Percentiles rank a stretch among this genome's conserved stretches.
Evolutionary conservation across 345 rosid species (phyloP).

Genomic region (Boechera divaricarpa): DNA sequence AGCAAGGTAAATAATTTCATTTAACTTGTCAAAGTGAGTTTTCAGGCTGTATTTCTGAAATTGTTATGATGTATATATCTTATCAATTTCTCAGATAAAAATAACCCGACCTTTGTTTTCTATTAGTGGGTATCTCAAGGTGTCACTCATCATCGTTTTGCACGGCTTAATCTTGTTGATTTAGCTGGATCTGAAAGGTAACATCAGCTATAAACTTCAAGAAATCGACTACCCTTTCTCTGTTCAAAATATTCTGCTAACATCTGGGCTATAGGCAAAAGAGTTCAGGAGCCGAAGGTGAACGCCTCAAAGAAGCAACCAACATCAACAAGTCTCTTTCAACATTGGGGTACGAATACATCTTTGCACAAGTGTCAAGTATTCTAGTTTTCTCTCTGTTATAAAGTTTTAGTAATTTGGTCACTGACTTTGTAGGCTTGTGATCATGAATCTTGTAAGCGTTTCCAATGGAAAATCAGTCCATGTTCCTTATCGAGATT

Average conservation of each 20-base stretch:
- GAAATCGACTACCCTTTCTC: neutral
- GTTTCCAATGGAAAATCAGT: constrained; percentile 93
- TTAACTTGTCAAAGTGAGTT: constrained; percentile 26
- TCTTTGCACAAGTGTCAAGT: constrained; percentile 17
- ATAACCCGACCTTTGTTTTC: constrained; percentile 13
- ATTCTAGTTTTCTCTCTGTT: constrained; percentile 18
- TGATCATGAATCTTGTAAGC: constrained; percentile 96
- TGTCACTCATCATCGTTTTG: constrained; percentile 93
- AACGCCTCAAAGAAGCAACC: constrained; percentile 98
- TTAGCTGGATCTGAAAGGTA: constrained; percentile 99
- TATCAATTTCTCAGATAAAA: constrained; percentile 9
- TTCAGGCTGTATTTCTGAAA: neutral
- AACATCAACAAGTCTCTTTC: constrained; percentile 98
- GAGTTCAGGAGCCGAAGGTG: constrained; percentile 99
- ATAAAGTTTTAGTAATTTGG: constrained; percentile 19
- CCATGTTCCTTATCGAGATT: constrained; percentile 98
- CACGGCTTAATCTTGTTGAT: constrained; percentile 96
- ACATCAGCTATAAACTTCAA: neutral
- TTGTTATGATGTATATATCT: neutral
- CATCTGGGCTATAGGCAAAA: constrained; percentile 67
- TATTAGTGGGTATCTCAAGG: constrained; percentile 97
- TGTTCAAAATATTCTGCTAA: constrained; percentile 28
- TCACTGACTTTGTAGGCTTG: constrained; percentile 67
- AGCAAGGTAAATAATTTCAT: constrained; percentile 65
- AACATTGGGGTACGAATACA: constrained; percentile 75